Evolutionary conservation across 116 monocot genomes (phyloP), one percentile per base, ranked within the genome.

Genomic region (Dioscorea cayenensis): DNA sequence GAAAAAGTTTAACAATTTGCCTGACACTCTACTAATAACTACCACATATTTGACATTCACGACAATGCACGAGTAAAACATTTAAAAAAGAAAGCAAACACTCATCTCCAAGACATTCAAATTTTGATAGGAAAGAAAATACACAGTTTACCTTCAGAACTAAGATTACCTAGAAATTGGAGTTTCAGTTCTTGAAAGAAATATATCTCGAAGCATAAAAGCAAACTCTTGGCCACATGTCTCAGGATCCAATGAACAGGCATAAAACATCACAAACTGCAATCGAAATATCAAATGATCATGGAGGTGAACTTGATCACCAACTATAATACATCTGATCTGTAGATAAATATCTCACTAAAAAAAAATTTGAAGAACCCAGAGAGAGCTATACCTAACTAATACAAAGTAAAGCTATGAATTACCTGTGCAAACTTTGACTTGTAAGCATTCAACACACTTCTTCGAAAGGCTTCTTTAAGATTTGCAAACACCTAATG

Each of bases 251-350:
- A 97, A 72, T 25, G 97, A 97, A 72, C 97, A 92, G 10, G 93
- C 90, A 82, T 92, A 93, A 72, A 97, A 97, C 78, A 99, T 81
- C 38, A 94, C 59, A 85, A 99, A 99, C 99, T 99, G 84, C 81
- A 83, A 9, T 43, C 51, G 28, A 74, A 38, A 59, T n/a, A 62
- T 48, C 62, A 62, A 61, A 14, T 35, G 66, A 23, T 48, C 36
- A 63, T 51, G 36, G 63, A 55, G 55, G 55, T 18, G 55, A 55
- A 55, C 55, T n/a, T 55, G 16, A 3, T 55, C 14, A 5, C 4
- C 17, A n/a, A 43, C 43, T 55, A n/a, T 55, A 55, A 16, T 19
- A n/a, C 14, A 17, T 14, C 51, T 17, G 17, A 51, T 51, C 11
- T 51, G 11, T 51, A 17, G 51, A 51, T 51, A 51, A 32, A 32